Conservation (phyloP, 1,284 basidiomycete species). For the Xerocomus amazonicus region DNA sequence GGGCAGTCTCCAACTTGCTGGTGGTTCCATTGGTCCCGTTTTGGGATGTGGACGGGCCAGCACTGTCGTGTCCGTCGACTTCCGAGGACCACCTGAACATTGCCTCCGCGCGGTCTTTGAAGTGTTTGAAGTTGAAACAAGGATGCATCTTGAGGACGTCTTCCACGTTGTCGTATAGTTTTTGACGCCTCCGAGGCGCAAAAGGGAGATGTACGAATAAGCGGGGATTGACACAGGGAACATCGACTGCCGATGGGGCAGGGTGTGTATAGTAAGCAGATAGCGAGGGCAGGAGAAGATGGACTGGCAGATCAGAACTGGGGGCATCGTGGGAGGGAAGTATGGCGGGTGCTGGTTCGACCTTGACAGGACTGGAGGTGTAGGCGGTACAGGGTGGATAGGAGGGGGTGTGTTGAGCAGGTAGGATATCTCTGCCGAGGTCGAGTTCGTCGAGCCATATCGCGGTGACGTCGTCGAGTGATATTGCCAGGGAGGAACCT, state of each 20-base stretch:
- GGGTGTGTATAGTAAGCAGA: conserved; percentile 24
- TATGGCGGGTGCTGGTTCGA: conserved; percentile 41
- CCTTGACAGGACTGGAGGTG: conserved; percentile 38
- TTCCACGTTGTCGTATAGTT: conserved; percentile 39
- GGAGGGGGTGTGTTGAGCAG: conserved; percentile 16
- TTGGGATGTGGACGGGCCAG: conserved; percentile 14
- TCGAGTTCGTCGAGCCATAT: conserved; percentile 58
- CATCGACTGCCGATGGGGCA: conserved; percentile 21
- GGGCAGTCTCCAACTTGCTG: conserved; percentile 29
- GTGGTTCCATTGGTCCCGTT: neutral
- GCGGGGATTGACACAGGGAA: conserved; percentile 38
- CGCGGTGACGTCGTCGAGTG: conserved; percentile 51
- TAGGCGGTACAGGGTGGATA: conserved; percentile 13
- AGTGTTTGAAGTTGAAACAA: conserved; percentile 49
- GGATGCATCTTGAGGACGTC: conserved; percentile 48
- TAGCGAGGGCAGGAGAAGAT: conserved; percentile 25
- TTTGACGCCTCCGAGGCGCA: conserved; percentile 35
- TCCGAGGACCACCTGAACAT: conserved; percentile 43
- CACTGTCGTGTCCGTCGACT: conserved; percentile 16
- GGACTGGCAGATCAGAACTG: conserved; percentile 22
- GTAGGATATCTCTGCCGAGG: conserved; percentile 28
- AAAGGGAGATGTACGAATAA: conserved; percentile 41
- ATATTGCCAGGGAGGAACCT: conserved; percentile 52
- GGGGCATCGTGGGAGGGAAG: conserved; percentile 23
- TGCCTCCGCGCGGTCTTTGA: conserved; percentile 42